A percentile compares a stretch with the other conserved stretches of the same genome.
phyloP scores from a whole-genome alignment of 768 basidiomycete genomes.

The Nidula microcarpa region DNA sequence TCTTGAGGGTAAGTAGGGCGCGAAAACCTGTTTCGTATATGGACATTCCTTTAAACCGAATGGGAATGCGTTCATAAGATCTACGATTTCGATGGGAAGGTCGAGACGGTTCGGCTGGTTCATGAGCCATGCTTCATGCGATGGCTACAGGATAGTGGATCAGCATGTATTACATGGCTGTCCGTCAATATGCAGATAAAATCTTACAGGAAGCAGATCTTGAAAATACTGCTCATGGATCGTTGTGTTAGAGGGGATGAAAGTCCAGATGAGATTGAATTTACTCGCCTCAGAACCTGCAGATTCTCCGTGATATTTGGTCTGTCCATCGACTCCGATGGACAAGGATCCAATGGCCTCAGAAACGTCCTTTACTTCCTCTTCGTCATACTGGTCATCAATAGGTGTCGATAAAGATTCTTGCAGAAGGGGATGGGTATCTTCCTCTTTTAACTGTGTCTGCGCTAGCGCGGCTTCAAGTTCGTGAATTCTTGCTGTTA shows the following conservation, averaged over 20 bases:
- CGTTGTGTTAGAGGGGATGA: no score
- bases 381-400: conserved; percentile 7
- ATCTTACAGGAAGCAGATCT: conserved; percentile 29
- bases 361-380: conserved; percentile 25
- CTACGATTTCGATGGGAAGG: conserved; percentile 39
- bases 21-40: conserved; percentile 32
- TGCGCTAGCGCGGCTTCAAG: conserved; percentile 38
- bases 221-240: conserved; percentile 28
- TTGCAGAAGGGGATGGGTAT: conserved; percentile 12
- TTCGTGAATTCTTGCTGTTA: conserved; percentile 39
- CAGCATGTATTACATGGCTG: not conserved
- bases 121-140: conserved; percentile 14
- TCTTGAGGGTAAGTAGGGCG: conserved; percentile 34
- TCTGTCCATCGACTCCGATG: conserved; percentile 44
- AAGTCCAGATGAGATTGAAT: no score
- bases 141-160: conserved; percentile 1
- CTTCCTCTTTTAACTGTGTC: conserved; percentile 12
- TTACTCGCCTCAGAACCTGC: conserved; percentile 45
- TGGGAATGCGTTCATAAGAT: conserved; percentile 46
- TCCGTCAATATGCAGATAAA: not conserved
- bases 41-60: conserved; percentile 38
- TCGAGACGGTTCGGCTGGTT: conserved; percentile 18
- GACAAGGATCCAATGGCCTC: conserved; percentile 45
- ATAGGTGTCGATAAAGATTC: conserved; percentile 1
- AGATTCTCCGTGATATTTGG: conserved; percentile 47